These are phyloP conservation scores for Alternaria solani DNA, from an alignment of 2,329 filamentous ascomycete genomes.

Conservation along the genomic window DNA sequence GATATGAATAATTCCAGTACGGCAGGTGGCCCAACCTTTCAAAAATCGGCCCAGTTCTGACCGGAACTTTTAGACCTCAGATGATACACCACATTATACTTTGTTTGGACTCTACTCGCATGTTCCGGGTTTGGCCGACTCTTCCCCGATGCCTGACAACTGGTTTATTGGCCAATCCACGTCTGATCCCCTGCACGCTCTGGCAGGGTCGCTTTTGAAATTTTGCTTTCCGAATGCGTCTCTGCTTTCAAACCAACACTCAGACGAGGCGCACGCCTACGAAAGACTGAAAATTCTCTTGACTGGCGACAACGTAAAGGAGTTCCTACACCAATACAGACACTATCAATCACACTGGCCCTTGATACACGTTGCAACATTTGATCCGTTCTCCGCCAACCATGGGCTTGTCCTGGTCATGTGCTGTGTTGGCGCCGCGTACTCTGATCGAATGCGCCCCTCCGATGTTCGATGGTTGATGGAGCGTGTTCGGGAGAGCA, in stretches of 20 bases:
- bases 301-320: constrained; percentile 72
- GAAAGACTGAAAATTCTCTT: constrained; percentile 65
- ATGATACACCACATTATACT: constrained; percentile 56
- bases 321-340: constrained; percentile 74
- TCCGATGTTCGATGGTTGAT: constrained; percentile 73
- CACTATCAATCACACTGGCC: constrained; percentile 79
- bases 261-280: constrained; percentile 58
- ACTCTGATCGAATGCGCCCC: constrained; percentile 69
- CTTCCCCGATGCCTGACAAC: constrained; percentile 48
- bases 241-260: constrained; percentile 27
- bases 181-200: constrained; percentile 56
- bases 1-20: constrained; percentile 55
- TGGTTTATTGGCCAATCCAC: constrained; percentile 52
- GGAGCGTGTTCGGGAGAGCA: constrained; percentile 66
- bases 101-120: constrained; percentile 61
- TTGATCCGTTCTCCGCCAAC: constrained; percentile 71
- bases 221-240: constrained; percentile 61
- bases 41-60: constrained; percentile 56
- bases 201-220: constrained; percentile 56
- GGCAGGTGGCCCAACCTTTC: constrained; percentile 55
- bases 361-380: constrained; percentile 74
- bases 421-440: constrained; percentile 77
- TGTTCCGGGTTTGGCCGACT: constrained; percentile 53
- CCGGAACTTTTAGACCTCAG: constrained; percentile 53
- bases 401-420: constrained; percentile 73